Evolutionary conservation across 495 filamentous ascomycete genomes (phyloP), one percentile per base, ranked within the genome.

Genomic region (Penicillium riverlandense): DNA sequence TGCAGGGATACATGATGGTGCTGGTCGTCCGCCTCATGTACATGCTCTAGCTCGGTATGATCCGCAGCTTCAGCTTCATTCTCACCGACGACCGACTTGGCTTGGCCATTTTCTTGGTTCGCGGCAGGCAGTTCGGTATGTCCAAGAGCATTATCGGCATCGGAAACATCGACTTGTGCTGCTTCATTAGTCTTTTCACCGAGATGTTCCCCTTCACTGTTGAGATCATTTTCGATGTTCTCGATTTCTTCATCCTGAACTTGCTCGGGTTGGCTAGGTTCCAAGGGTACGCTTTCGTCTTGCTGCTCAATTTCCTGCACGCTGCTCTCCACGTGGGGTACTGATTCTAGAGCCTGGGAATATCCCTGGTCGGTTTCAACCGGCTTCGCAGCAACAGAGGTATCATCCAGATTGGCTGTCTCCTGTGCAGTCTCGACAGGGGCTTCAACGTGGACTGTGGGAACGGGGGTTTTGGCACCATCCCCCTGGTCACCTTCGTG

Each of bases 401-500:
- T 34, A 6, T 10, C n/a, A 12, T 34, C 32, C 6, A 58, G 42
- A n/a, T 37, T 30, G 40, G 44, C 52, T 40, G 50, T 28, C 15
- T 34, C 32, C 0, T 47, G 8, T 37, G 56, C 55, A 35, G 35
- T 31, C 34, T 22, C 34, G 15, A 37, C 11, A 2, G 51, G 42
- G 9, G n/a, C 28, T 39, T 58, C 59, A 41, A 62, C 40, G 35
- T 61, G 49, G 16, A 59, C 54, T 46, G 58, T 53, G 22, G 64
- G 47, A 27, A 66, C 36, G 32, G 63, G 54, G 22, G 51, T 45
- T 40, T 69, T 58, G 27, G 57, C 49, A 35, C 65, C 57, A 37
- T 65, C 57, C 33, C 59, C 64, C 40, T 64, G 61, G 38, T 69
- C 69, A 27, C 68, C 62, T 42, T 74, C 72, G 22, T 66, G 43